Conservation (phyloP, 495 filamentous ascomycete species). For the Paragyromitra xinjiangensis region DNA sequence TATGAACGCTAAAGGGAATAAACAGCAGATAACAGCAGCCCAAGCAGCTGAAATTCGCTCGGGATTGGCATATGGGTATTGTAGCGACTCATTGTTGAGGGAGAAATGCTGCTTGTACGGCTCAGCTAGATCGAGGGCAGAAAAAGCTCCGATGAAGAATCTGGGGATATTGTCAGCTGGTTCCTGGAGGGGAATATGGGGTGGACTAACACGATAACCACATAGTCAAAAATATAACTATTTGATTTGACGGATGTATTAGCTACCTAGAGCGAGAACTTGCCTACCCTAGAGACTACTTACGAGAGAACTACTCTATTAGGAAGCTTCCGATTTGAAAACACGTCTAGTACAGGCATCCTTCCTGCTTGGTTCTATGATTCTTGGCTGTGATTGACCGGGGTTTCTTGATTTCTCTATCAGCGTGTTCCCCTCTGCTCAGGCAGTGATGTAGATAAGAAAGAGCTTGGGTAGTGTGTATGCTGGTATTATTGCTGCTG, state of each 20-base stretch:
- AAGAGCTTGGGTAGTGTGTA: not conserved
- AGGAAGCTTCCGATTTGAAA: slow-evolving; percentile 34
- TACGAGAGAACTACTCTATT: slow-evolving; percentile 47
- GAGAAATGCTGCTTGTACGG: slow-evolving; percentile 70
- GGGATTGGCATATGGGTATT: slow-evolving; percentile 76
- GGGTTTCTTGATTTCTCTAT: slow-evolving; percentile 9
- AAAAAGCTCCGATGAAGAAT: slow-evolving; percentile 65
- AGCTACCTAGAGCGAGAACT: slow-evolving; percentile 13
- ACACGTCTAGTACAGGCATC: slow-evolving; percentile 36
- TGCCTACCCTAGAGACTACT: slow-evolving; percentile 6
- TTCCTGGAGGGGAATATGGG: slow-evolving; percentile 42
- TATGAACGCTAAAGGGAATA: slow-evolving; percentile 72
- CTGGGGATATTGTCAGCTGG: slow-evolving; percentile 54
- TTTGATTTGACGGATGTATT: slow-evolving; percentile 20
- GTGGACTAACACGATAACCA: slow-evolving; percentile 68
- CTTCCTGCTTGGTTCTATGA: not conserved
- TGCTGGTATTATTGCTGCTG: not conserved
- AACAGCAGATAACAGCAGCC: slow-evolving; percentile 66
- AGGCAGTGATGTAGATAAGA: not conserved
- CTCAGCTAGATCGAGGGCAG: slow-evolving; percentile 65
- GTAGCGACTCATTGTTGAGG: slow-evolving; percentile 68
- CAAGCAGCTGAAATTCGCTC: slow-evolving; percentile 74
- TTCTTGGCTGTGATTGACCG: slow-evolving; percentile 10
- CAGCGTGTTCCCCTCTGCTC: not conserved
- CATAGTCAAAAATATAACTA: slow-evolving; percentile 75